Conservation (phyloP, 495 filamentous ascomycete genomes). For the Neurospora discreta region DNA sequence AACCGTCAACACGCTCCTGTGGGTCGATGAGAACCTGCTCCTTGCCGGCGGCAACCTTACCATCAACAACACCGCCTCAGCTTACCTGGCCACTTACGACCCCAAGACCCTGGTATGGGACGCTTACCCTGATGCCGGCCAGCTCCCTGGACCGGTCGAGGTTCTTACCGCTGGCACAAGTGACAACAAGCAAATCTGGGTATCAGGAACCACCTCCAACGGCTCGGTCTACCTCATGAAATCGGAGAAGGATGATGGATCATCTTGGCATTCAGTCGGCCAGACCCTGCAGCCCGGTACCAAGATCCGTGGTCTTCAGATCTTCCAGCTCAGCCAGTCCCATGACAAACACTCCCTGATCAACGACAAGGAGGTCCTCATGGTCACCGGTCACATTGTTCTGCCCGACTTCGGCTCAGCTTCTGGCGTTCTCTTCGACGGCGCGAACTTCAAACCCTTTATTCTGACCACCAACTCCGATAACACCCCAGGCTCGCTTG, state of each 20-base stretch:
- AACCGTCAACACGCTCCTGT: slow-evolving; percentile 56
- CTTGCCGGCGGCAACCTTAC: slow-evolving; percentile 68
- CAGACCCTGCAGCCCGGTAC: slow-evolving; percentile 51
- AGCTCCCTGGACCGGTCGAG: slow-evolving; percentile 68
- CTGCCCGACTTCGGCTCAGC: slow-evolving; percentile 65
- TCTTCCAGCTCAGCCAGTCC: slow-evolving; percentile 55
- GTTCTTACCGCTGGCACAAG: slow-evolving; percentile 59
- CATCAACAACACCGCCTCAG: slow-evolving; percentile 45
- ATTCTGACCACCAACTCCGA: slow-evolving; percentile 58
- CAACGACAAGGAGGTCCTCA: slow-evolving; percentile 53
- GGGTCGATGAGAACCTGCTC: slow-evolving; percentile 57
- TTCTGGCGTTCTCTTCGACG: slow-evolving; percentile 82
- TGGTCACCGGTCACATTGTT: slow-evolving; percentile 69
- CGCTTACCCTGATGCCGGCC: slow-evolving; percentile 48
- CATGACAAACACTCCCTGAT: slow-evolving; percentile 59
- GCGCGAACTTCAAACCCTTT: slow-evolving; percentile 65
- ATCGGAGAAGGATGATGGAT: slow-evolving; percentile 41
- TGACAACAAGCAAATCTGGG: slow-evolving; percentile 65
- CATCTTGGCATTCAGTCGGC: slow-evolving; percentile 40
- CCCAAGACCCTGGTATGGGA: slow-evolving; percentile 51
- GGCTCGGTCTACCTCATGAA: slow-evolving; percentile 68
- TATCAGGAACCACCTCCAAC: slow-evolving; percentile 54
- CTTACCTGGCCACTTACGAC: slow-evolving; percentile 67
- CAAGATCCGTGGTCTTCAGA: slow-evolving; percentile 64
- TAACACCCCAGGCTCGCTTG: slow-evolving; percentile 58